These are phyloP conservation scores for Kluyveromyces aestuarii DNA, from an alignment of 805 yeast genomes.

Conservation along the genomic window DNA sequence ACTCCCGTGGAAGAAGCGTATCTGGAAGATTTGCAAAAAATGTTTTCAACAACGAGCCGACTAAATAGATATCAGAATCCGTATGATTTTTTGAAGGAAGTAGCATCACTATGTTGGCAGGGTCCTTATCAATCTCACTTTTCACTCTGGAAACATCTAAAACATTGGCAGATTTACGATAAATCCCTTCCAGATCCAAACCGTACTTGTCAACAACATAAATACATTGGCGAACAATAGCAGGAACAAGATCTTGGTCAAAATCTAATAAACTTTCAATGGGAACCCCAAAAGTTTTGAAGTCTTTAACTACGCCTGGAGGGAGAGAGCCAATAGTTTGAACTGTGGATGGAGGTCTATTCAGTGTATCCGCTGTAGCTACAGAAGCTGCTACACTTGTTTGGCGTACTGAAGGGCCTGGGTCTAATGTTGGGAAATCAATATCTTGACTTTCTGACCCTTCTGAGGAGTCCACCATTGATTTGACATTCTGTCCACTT, in stretches of 20 bases:
- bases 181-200: conserved; percentile 77
- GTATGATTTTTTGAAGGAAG: conserved; percentile 47
- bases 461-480: conserved; percentile 5
- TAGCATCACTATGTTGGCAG: conserved; percentile 50
- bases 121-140: conserved; percentile 65
- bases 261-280: conserved; percentile 66
- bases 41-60: conserved; percentile 79
- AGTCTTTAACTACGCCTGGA: conserved; percentile 29
- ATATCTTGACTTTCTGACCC: neutral
- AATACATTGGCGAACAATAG: conserved; percentile 81
- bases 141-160: conserved; percentile 64
- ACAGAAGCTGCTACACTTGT: conserved; percentile 22
- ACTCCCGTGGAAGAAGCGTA: conserved; percentile 21
- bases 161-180: conserved; percentile 75
- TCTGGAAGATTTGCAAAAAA: conserved; percentile 83
- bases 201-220: conserved; percentile 82
- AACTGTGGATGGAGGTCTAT: conserved; percentile 26
- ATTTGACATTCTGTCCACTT: conserved; percentile 1
- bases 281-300: conserved; percentile 72
- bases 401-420: conserved; percentile 17
- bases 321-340: conserved; percentile 27
- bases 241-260: conserved; percentile 89
- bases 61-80: conserved; percentile 76
- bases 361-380: conserved; percentile 16
- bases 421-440: conserved; percentile 20